Percentiles rank a stretch among this genome's conserved stretches.
phyloP scores from a whole-genome alignment of 495 filamentous ascomycete genomes.

The Xanthoparmelia taractica region DNA sequence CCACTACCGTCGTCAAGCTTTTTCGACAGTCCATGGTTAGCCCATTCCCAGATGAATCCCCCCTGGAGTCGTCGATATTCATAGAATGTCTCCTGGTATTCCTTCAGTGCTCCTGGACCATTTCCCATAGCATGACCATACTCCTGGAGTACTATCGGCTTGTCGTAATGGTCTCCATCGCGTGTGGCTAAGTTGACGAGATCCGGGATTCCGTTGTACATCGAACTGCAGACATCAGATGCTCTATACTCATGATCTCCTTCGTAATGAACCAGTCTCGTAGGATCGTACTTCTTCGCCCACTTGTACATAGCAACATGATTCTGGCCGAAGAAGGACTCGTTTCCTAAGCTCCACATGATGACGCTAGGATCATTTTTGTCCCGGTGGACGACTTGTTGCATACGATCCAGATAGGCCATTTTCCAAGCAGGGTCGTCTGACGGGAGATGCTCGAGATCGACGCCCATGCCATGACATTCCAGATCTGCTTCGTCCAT shows the following conservation, averaged over 20 bases:
- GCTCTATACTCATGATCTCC: conserved; percentile 50
- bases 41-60: conserved; percentile 69
- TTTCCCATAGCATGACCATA: conserved; percentile 69
- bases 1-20: conserved; percentile 42
- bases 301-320: conserved; percentile 57
- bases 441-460: conserved; percentile 43
- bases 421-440: conserved; percentile 57
- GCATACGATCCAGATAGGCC: conserved; percentile 58
- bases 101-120: conserved; percentile 57
- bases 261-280: conserved; percentile 59
- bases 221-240: conserved; percentile 58
- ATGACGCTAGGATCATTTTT: conserved; percentile 59
- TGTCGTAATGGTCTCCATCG: conserved; percentile 39
- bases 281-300: conserved; percentile 47
- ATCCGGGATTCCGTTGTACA: conserved; percentile 52
- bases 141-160: conserved; percentile 59
- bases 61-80: conserved; percentile 53
- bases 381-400: conserved; percentile 56
- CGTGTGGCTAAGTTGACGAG: conserved; percentile 38
- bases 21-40: conserved; percentile 58
- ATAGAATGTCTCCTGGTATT: conserved; percentile 56
- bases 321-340: conserved; percentile 60
- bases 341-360: conserved; percentile 65
- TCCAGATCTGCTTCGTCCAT: conserved; percentile 68
- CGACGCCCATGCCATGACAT: conserved; percentile 52